Percentiles rank a stretch among this genome's conserved stretches.
Evolutionary conservation across 768 basidiomycete genomes (phyloP).

Genomic region (Boletus vinaceobasis): DNA sequence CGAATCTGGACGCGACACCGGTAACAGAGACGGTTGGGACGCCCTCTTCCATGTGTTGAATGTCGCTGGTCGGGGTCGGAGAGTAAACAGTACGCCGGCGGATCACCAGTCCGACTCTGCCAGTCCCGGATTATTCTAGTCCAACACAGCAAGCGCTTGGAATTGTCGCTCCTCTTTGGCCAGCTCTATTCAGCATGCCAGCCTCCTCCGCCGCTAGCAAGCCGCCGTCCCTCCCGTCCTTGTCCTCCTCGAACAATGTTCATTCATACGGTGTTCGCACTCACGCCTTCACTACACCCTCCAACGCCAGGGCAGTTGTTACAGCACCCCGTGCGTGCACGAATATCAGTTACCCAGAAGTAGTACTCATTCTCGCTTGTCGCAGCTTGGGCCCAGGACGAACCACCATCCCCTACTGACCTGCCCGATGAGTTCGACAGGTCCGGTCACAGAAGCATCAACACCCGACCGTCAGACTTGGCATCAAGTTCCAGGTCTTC

Average conservation of each 20-base stretch:
- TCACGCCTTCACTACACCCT: conserved; percentile 26
- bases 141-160: neutral
- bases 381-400: conserved; percentile 80
- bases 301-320: conserved; percentile 53
- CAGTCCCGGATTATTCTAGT: neutral
- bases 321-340: conserved; percentile 64
- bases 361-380: conserved; percentile 4
- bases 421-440: conserved; percentile 36
- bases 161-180: neutral
- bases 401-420: conserved; percentile 70
- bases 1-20: conserved; percentile 79
- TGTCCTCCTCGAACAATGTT: conserved; percentile 25
- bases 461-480: conserved; percentile 48
- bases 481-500: conserved; percentile 50
- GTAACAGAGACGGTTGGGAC: conserved; percentile 72
- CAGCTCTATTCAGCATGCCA: conserved; percentile 12
- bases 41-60: conserved; percentile 53
- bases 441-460: conserved; percentile 32
- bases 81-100: conserved; percentile 7
- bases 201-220: conserved; percentile 14
- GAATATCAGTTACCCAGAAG: neutral
- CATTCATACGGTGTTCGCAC: conserved; percentile 30
- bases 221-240: conserved; percentile 21
- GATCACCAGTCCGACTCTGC: neutral
- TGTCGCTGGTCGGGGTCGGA: conserved; percentile 19